A percentile compares a stretch with the other conserved stretches of the same genome.
Conservation (phyloP, 2,329 filamentous ascomycete species). For the Nothophoma quercina region DNA sequence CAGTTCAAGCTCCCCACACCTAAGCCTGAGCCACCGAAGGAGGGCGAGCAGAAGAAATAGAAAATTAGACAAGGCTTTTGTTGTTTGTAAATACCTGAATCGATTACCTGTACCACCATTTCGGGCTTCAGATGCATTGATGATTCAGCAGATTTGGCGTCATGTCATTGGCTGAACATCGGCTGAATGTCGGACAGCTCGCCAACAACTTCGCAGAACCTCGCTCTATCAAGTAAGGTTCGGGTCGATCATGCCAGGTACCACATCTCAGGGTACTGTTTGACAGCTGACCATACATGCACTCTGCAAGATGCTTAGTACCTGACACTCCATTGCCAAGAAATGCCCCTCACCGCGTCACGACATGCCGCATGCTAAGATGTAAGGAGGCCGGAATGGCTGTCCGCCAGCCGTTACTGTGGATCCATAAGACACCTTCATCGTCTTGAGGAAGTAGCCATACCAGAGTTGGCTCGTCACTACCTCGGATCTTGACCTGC, state of each 20-base stretch:
- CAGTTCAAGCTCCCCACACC: slow-evolving; percentile 93
- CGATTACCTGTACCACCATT: slow-evolving; percentile 24
- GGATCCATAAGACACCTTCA: neutral
- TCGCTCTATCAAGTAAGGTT: slow-evolving; percentile 4
- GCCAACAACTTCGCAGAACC: slow-evolving; percentile 8
- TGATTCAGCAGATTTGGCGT: neutral
- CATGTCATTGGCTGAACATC: slow-evolving; percentile 9
- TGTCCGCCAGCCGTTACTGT: slow-evolving; percentile 14
- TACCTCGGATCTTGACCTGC: slow-evolving; percentile 15
- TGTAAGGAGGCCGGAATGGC: slow-evolving; percentile 12
- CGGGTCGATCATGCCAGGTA: slow-evolving; percentile 6
- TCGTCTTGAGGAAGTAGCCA: slow-evolving; percentile 9
- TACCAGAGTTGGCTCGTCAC: slow-evolving; percentile 27
- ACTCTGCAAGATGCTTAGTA: slow-evolving; percentile 7
- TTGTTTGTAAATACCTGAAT: slow-evolving; percentile 51
- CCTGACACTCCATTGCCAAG: slow-evolving; percentile 31
- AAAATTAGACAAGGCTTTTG: slow-evolving; percentile 10
- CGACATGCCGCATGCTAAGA: slow-evolving; percentile 12
- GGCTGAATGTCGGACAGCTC: slow-evolving; percentile 6
- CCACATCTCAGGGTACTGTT: neutral
- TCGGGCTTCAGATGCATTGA: neutral
- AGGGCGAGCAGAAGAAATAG: slow-evolving; percentile 92
- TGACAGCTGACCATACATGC: slow-evolving; percentile 8
- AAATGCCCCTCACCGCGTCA: slow-evolving; percentile 34
- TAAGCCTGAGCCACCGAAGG: slow-evolving; percentile 86